These are phyloP conservation scores for Akanthomyces uredinophilus DNA, from an alignment of 2,329 filamentous ascomycete genomes.

Conservation along the genomic window DNA sequence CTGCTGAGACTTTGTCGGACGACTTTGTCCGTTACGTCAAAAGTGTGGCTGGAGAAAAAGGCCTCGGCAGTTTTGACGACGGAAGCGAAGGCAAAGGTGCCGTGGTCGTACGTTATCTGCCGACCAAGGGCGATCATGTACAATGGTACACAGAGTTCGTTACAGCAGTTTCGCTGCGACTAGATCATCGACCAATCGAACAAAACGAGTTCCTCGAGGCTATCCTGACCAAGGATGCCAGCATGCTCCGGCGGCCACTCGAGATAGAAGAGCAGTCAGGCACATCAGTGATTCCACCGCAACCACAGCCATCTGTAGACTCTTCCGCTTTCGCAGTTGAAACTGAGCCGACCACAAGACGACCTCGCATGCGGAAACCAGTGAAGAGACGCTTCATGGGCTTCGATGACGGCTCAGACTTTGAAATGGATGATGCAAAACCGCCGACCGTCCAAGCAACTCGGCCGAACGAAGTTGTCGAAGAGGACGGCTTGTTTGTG, in stretches of 20 bases:
- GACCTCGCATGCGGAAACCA: conserved; percentile 34
- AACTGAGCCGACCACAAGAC: conserved; percentile 18
- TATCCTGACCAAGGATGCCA: conserved; percentile 75
- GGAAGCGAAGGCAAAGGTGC: conserved; percentile 64
- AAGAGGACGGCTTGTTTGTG: conserved; percentile 50
- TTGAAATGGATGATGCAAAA: conserved; percentile 27
- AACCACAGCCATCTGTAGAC: not conserved
- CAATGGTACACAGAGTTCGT: conserved; percentile 68
- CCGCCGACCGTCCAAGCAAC: conserved; percentile 15
- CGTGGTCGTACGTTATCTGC: conserved; percentile 69
- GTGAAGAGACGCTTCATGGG: conserved; percentile 62
- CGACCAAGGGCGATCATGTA: conserved; percentile 47
- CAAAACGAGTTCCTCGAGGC: conserved; percentile 90
- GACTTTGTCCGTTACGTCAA: conserved; percentile 77
- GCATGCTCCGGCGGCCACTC: conserved; percentile 63
- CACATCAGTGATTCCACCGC: conserved; percentile 11
- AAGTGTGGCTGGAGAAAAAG: conserved; percentile 68
- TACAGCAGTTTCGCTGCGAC: conserved; percentile 60
- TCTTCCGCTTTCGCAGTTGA: conserved; percentile 11
- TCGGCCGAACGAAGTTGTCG: conserved; percentile 19
- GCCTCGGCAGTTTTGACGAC: conserved; percentile 57
- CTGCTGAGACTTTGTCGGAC: conserved; percentile 60
- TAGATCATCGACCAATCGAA: conserved; percentile 78
- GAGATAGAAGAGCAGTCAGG: conserved; percentile 39
- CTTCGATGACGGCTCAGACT: conserved; percentile 52